Percentiles rank a stretch among this genome's conserved stretches.
Evolutionary conservation across 768 basidiomycete genomes (phyloP).

Genomic region (Calocera viscosa): DNA sequence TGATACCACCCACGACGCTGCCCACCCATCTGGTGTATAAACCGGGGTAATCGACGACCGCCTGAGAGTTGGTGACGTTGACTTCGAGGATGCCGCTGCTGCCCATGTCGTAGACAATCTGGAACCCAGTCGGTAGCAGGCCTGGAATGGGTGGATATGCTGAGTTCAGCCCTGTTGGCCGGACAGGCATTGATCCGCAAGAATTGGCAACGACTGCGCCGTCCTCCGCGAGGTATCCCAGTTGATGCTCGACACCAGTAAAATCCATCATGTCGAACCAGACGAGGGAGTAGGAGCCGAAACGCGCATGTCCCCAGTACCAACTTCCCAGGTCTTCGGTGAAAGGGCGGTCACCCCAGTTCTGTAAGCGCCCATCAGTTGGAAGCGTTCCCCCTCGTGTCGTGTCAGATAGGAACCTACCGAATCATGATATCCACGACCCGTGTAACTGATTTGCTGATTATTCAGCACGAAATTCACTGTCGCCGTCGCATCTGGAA

Average conservation of each 20-base stretch:
- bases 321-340: not conserved
- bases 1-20: not conserved
- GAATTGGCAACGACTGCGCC: not conserved
- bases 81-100: not conserved
- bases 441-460: not conserved
- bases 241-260: not conserved
- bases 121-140: not conserved
- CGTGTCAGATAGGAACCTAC: not conserved
- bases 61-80: not conserved
- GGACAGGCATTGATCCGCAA: not conserved
- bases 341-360: not conserved
- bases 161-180: not conserved
- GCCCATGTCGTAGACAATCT: conserved; percentile 6
- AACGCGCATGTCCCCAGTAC: not conserved
- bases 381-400: no score
- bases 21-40: not conserved
- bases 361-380: no score
- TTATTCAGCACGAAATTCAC: not conserved
- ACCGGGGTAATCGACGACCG: not conserved
- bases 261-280: not conserved
- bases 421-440: not conserved
- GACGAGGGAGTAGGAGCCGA: not conserved
- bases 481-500: not conserved
- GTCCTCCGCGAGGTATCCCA: not conserved
- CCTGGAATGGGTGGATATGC: not conserved